These are phyloP conservation scores for Fusarium abutilonis DNA, from an alignment of 2,329 filamentous ascomycete species.

Conservation along the genomic window DNA sequence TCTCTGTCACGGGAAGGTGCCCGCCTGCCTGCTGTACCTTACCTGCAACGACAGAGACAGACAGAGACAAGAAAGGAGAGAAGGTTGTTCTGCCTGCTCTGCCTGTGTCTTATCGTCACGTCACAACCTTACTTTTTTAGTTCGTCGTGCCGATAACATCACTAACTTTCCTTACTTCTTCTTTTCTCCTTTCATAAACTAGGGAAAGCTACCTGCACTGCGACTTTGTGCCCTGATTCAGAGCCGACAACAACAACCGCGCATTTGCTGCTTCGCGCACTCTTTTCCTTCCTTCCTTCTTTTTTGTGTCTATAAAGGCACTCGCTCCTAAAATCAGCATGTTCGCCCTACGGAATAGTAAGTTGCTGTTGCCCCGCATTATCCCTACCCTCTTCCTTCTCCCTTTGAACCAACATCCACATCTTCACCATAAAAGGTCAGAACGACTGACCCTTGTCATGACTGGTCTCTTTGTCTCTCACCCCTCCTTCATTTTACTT, in stretches of 20 bases:
- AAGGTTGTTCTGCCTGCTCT: conserved; percentile 27
- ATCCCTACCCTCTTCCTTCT: conserved; percentile 26
- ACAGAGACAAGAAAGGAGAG: neutral
- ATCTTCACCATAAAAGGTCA: conserved; percentile 16
- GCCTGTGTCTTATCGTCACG: neutral
- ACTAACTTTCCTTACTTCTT: conserved; percentile 18
- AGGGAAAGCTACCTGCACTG: conserved; percentile 5
- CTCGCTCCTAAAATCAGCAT: conserved; percentile 43
- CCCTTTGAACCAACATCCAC: conserved; percentile 22
- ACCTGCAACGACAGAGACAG: neutral
- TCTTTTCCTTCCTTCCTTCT: conserved; percentile 7
- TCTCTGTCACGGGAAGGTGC: conserved; percentile 5
- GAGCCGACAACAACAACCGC: conserved; percentile 1
- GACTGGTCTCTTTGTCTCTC: conserved; percentile 12
- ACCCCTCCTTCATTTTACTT: conserved; percentile 1
- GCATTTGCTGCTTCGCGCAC: conserved; percentile 8
- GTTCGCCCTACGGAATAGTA: conserved; percentile 54
- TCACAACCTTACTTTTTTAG: conserved; percentile 8
- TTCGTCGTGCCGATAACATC: conserved; percentile 33
- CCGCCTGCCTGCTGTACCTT: conserved; percentile 9
- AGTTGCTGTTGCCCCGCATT: conserved; percentile 39
- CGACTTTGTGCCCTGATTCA: conserved; percentile 11
- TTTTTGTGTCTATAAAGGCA: conserved; percentile 17
- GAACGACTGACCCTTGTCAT: neutral
- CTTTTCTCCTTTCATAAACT: conserved; percentile 2